Evolutionary conservation across 352 stramenopile genomes (phyloP).

Genomic region (Phytophthora europaea): DNA sequence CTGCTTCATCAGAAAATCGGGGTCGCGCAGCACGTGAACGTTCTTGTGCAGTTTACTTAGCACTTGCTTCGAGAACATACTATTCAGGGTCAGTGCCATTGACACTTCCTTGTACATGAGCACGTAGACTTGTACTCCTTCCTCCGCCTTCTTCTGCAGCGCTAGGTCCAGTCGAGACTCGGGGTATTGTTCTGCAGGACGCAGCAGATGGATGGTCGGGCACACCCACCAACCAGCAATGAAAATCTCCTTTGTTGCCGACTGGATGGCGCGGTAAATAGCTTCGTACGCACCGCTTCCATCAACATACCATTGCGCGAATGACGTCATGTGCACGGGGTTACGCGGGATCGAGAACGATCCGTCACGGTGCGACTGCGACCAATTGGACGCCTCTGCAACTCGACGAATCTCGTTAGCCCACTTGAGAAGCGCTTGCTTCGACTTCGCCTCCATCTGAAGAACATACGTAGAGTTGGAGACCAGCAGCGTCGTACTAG

Average conservation of each 20-base stretch:
- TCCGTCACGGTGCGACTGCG: constrained; percentile 80
- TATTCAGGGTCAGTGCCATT: constrained; percentile 87
- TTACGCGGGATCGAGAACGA: constrained; percentile 84
- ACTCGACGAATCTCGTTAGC: constrained; percentile 85
- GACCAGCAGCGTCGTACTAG: constrained; percentile 80
- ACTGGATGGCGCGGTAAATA: constrained; percentile 74
- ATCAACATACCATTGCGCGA: constrained; percentile 87
- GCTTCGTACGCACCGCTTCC: constrained; percentile 78
- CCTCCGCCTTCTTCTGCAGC: constrained; percentile 77
- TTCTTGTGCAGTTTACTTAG: constrained; percentile 80
- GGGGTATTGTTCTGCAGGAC: constrained; percentile 64
- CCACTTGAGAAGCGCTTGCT: constrained; percentile 85
- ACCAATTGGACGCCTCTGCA: constrained; percentile 78
- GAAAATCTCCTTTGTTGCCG: constrained; percentile 89
- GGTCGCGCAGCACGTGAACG: constrained; percentile 90
- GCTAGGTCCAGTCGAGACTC: constrained; percentile 75
- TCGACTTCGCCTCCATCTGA: constrained; percentile 84
- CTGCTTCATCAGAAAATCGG: constrained; percentile 91
- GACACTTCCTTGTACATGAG: constrained; percentile 94
- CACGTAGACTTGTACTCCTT: constrained; percentile 91
- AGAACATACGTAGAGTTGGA: constrained; percentile 89
- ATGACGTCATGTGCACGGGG: constrained; percentile 67
- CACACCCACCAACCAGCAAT: constrained; percentile 93
- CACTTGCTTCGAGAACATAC: constrained; percentile 80
- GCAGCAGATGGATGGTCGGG: constrained; percentile 84